Evolutionary conservation across 176 grass and related monocot species (phyloP), one percentile per base, ranked within the genome.

Genomic region (Oryza meyeriana): DNA sequence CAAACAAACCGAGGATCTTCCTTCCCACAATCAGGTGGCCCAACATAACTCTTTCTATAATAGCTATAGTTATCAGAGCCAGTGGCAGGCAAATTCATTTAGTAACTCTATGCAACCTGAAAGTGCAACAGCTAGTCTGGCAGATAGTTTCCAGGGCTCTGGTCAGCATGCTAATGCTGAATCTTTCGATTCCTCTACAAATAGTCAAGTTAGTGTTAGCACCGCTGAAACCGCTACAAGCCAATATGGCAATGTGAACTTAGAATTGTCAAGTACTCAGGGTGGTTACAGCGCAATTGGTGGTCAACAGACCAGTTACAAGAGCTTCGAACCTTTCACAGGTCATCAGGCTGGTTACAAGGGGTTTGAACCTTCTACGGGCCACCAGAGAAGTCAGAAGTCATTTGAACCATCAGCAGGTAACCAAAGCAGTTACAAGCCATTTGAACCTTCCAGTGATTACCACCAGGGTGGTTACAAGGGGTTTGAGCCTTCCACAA

Each of bases 71-170:
- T 83, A 86, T 67, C 81, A 79, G 74, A 89, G 25, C 63, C 84
- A 85, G 27, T 81, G 81, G 83, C 90, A 91, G 77, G 34, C 67
- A 14, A 87, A 74, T 81, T 63, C 75, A 39, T 82, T 84, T 77
- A 80, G 79, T 66, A 87, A 86, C 76, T 85, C 80, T 64, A 74
- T 20, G 84, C 63, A 66, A 39, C 40, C 75, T 81, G 84, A 84
- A 86, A 87, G 12, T 83, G 83, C 72, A 8, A 28, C 77, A 11
- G 84, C 72, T 48, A 88, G 78, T 29, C 81, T 81, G 52, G 28
- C 84, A 34, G 31, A 76, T 78, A 89, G 87, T 67, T 89, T 85
- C 17, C 85, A 93, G 35, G 68, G 74, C 63, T 82, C 70, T 71
- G 74, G 80, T 70, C 81, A 81, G 47, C 76, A 69, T 40, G 38